Evolutionary conservation across 75 land plant species (phyloP).

Genomic region (Cunninghamia lanceolata): DNA sequence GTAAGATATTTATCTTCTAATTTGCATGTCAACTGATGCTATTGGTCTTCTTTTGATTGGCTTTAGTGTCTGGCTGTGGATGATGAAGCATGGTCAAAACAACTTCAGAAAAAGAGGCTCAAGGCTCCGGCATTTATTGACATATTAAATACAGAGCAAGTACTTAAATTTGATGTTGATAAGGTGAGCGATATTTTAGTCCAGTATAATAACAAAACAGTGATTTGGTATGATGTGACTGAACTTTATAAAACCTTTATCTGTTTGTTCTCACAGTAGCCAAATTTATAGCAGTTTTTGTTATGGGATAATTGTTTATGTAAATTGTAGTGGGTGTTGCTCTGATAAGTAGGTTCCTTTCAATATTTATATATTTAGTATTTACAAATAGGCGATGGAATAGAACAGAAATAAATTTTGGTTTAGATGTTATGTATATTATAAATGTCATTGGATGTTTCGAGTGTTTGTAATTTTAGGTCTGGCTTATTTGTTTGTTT

Average conservation of each 20-base stretch:
- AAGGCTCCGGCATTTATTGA: conserved; percentile 46
- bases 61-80: conserved; percentile 33
- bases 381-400: neutral
- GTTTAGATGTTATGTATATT: neutral
- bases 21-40: neutral
- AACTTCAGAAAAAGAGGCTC: conserved; percentile 26
- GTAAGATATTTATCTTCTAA: neutral
- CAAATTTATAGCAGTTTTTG: neutral
- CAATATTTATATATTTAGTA: neutral
- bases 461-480: neutral
- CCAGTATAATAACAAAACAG: neutral
- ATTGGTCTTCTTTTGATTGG: neutral
- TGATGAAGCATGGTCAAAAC: conserved; percentile 26
- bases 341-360: neutral
- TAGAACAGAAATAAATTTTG: neutral
- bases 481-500: neutral
- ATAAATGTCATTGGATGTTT: neutral
- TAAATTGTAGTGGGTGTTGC: conserved; percentile 5
- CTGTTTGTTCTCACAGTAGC: neutral
- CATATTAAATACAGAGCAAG: conserved; percentile 20
- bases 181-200: conserved; percentile 26
- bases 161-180: conserved; percentile 34
- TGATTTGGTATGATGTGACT: neutral
- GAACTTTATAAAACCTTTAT: neutral
- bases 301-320: neutral